A percentile compares a stretch with the other conserved stretches of the same genome.
Conservation (phyloP, 768 basidiomycete species). For the Butyriboletus loyo region DNA sequence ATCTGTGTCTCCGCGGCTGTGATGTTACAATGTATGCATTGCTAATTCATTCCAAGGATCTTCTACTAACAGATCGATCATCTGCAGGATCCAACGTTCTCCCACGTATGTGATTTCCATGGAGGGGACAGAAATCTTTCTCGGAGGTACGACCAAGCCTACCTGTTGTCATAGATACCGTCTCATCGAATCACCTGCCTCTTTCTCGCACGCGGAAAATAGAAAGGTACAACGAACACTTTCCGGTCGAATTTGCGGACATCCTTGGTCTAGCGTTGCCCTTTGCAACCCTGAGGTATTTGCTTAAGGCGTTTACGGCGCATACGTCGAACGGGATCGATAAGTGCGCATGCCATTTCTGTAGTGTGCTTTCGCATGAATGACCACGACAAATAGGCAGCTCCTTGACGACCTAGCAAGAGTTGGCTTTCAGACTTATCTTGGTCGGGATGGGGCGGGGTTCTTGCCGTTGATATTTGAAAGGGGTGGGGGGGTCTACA, state of each 20-base stretch:
- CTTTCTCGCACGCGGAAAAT: not conserved
- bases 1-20: constrained; percentile 29
- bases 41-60: constrained; percentile 12
- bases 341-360: constrained; percentile 10
- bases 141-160: constrained; percentile 11
- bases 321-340: constrained; percentile 19
- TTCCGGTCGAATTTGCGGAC: constrained; percentile 28
- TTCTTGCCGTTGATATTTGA: constrained; percentile 29
- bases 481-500: constrained; percentile 38
- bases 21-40: constrained; percentile 25
- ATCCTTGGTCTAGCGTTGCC: constrained; percentile 21
- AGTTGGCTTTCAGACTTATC: constrained; percentile 37
- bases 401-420: constrained; percentile 37
- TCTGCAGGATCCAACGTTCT: constrained; percentile 29
- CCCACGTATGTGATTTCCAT: constrained; percentile 26
- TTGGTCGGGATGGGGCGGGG: constrained; percentile 39
- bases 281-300: constrained; percentile 13
- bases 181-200: not conserved
- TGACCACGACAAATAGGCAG: constrained; percentile 24
- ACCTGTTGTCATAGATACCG: not conserved
- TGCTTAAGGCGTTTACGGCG: constrained; percentile 6
- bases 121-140: constrained; percentile 1
- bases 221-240: constrained; percentile 28
- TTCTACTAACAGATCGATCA: constrained; percentile 22
- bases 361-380: not conserved